Conservation (phyloP, 78 protist genomes). For the Dictyostelium citrinum region DNA sequence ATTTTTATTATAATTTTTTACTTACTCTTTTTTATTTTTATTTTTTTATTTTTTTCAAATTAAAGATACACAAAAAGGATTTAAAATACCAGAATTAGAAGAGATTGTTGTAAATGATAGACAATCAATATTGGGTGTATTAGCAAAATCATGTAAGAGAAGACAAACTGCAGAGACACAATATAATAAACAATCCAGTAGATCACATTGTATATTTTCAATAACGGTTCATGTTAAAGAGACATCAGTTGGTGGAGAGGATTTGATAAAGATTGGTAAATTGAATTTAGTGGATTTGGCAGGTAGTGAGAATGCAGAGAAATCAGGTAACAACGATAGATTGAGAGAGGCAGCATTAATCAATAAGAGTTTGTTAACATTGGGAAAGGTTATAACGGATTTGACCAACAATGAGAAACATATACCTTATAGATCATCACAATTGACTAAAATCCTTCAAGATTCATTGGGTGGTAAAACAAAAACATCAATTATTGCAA, state of each 20-base stretch:
- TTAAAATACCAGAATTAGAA: constrained; percentile 57
- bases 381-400: constrained; percentile 95
- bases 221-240: constrained; percentile 90
- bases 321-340: constrained; percentile 86
- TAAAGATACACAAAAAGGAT: constrained; percentile 17
- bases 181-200: constrained; percentile 68
- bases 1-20: no score
- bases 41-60: neutral
- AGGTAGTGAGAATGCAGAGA: constrained; percentile 94
- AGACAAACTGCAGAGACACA: constrained; percentile 74
- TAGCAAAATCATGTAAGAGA: constrained; percentile 68
- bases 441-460: constrained; percentile 94
- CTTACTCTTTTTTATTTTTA: no score
- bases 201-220: constrained; percentile 95
- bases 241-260: constrained; percentile 89
- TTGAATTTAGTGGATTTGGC: constrained; percentile 97
- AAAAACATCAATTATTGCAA: constrained; percentile 96
- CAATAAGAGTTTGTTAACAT: constrained; percentile 93
- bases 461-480: constrained; percentile 97
- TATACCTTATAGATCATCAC: constrained; percentile 76
- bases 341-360: constrained; percentile 91
- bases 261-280: constrained; percentile 91
- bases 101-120: constrained; percentile 71
- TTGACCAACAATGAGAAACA: constrained; percentile 34
- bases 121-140: constrained; percentile 18